Percentiles rank a stretch among this genome's conserved stretches.
Evolutionary conservation across 306 rosid genomes (phyloP).

Genomic region (Rubus idaeus): DNA sequence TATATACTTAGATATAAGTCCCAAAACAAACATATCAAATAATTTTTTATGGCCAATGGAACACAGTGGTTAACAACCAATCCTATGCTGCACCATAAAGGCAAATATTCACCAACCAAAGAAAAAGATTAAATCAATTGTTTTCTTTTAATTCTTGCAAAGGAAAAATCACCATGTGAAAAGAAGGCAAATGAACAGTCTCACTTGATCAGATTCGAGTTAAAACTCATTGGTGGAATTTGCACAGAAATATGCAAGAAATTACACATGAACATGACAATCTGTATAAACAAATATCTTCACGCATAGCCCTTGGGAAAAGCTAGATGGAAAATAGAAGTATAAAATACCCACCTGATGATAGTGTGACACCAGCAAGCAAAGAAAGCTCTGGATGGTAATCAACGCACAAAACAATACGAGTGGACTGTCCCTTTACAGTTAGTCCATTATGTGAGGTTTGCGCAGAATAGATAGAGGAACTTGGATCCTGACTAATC

Average conservation of each 20-base stretch:
- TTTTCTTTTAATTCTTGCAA: neutral
- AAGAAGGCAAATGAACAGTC: conserved; percentile 16
- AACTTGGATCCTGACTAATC: conserved; percentile 61
- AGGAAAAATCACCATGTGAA: neutral
- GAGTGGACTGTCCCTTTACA: conserved; percentile 37
- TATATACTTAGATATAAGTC: neutral
- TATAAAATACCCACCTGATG: conserved; percentile 48
- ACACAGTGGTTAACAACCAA: no score
- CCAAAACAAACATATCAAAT: neutral
- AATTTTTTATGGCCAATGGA: no score
- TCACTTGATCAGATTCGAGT: conserved; percentile 10
- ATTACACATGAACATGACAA: conserved; percentile 7
- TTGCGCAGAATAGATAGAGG: conserved; percentile 41
- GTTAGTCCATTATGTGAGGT: conserved; percentile 41
- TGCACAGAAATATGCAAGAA: conserved; percentile 18
- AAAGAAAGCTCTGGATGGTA: conserved; percentile 58
- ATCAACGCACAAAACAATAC: conserved; percentile 56
- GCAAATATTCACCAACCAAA: neutral
- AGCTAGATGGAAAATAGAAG: conserved; percentile 21
- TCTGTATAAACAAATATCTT: conserved; percentile 16
- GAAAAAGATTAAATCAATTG: neutral
- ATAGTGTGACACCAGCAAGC: conserved; percentile 49
- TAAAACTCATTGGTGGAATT: neutral
- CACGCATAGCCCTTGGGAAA: conserved; percentile 9
- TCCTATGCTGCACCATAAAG: neutral